Conservation (phyloP, 495 filamentous ascomycete genomes). For the Tuber calosporum region DNA sequence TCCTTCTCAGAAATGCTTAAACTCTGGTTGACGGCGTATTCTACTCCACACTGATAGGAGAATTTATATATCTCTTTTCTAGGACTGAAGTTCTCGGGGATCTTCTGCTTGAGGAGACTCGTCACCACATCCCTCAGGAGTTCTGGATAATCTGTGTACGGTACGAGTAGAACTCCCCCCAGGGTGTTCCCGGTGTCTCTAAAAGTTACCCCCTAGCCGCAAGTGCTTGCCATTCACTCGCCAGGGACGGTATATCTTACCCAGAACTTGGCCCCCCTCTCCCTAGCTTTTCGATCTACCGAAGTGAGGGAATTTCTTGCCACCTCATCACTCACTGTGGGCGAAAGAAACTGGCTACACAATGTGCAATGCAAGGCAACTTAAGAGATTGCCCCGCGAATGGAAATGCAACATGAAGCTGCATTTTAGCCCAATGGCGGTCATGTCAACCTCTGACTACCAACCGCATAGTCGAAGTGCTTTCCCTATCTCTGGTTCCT, state of each 20-base stretch:
- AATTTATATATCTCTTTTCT: not conserved
- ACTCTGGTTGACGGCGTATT: not conserved
- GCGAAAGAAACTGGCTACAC: not conserved
- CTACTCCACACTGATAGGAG: not conserved
- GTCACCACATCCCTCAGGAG: not conserved
- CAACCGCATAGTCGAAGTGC: not conserved
- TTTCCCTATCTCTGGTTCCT: not conserved
- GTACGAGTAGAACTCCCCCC: not conserved
- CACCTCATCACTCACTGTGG: not conserved
- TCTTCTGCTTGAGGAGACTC: not conserved
- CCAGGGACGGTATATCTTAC: not conserved
- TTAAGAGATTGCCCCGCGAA: not conserved
- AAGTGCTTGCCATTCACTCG: not conserved
- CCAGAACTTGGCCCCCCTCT: not conserved
- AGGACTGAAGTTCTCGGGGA: not conserved
- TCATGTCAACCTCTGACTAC: not conserved
- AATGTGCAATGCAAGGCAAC: not conserved
- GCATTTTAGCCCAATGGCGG: not conserved
- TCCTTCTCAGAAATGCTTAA: not conserved
- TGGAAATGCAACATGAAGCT: not conserved
- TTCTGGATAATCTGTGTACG: no score
- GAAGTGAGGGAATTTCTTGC: slow-evolving; percentile 2
- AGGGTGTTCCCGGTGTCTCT: not conserved
- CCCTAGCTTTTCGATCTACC: not conserved
- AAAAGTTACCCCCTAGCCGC: not conserved